Conservation (phyloP, 805 yeast species). For the Debaryomyces castellii region DNA sequence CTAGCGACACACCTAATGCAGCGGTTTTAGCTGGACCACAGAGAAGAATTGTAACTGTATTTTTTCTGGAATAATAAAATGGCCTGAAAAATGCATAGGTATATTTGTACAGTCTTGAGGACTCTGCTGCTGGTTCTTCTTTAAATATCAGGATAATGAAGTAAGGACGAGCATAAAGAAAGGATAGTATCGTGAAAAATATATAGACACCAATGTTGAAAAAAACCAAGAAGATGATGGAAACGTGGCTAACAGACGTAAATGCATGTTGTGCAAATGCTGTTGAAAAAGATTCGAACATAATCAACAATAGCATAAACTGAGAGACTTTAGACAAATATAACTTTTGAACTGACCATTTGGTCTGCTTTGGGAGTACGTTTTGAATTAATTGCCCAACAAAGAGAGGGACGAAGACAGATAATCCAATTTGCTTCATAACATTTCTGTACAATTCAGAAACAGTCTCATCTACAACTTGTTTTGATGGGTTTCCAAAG, state of each 20-base stretch:
- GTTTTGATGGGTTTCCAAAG: constrained; percentile 71
- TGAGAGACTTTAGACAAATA: constrained; percentile 72
- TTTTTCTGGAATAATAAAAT: constrained; percentile 67
- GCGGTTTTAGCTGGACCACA: constrained; percentile 96
- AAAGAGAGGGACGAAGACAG: constrained; percentile 80
- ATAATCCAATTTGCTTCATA: constrained; percentile 83
- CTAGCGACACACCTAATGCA: constrained; percentile 82
- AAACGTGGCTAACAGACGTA: constrained; percentile 61
- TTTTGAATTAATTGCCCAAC: constrained; percentile 87
- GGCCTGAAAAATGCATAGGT: constrained; percentile 52
- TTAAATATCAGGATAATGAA: constrained; percentile 44
- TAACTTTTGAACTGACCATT: constrained; percentile 58
- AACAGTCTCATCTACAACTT: constrained; percentile 47
- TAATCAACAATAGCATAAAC: constrained; percentile 72
- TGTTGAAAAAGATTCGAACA: constrained; percentile 80
- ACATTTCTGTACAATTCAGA: constrained; percentile 65
- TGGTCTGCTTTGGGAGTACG: constrained; percentile 60
- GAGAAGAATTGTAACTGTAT: constrained; percentile 76
- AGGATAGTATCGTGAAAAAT: constrained; percentile 70
- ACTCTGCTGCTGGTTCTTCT: constrained; percentile 46
- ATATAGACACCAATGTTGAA: constrained; percentile 80
- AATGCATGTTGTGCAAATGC: constrained; percentile 85
- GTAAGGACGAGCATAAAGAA: constrained; percentile 57
- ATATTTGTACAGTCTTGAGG: constrained; percentile 45
- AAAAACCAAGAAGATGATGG: constrained; percentile 75